Base-by-base conservation (phyloP, 257 asterid genomes). In the Lithospermum erythrorhizon region DNA sequence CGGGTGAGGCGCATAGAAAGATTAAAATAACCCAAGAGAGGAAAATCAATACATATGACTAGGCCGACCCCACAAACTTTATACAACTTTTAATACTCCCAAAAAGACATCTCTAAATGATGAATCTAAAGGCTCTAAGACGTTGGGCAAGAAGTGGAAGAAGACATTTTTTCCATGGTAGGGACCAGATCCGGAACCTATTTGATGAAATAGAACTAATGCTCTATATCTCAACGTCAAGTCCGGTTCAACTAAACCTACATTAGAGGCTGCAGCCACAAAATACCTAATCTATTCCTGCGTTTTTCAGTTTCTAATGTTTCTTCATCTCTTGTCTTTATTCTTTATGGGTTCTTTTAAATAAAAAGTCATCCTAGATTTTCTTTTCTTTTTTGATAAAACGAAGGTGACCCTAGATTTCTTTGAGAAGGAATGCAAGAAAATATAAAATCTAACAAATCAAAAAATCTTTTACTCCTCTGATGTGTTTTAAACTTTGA, bases 141-240 rank as follows among this genome's bases (percentile, higher is more conserved):
- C 41, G 9, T 10, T 9, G 18, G 32, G 27, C 15, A 54, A 58
- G 27, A 25, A 21, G 47, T 9, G 45, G 6, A 47, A 3, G 17
- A 35, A 61, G n/a, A 67, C 35, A 37, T 13, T 8, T 17, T 15
- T 29, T 9, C 2, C 1, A 13, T 1, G 2, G 49, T 11, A 52
- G 66, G 67, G 65, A 53, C 62, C 66, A 4, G 57, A 61, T 53
- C 7, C 22, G 27, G 57, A 8, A 2, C 27, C 57, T n/a, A n/a
- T 53, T n/a, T 53, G 4, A 19, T 53, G 52, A 54, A 15, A 41
- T 61, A 20, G 22, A 41, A 23, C 49, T 41, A 41, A 3, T 41
- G 49, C 49, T 41, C 49, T 41, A 41, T 41, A 41, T 14, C 49
- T 41, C 49, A 0, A 13, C 17, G 18, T 41, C 18, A 11, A 41